Evolutionary conservation across 306 rosid species (phyloP), one percentile per base, ranked within the genome.

Genomic region (Morella rubra): DNA sequence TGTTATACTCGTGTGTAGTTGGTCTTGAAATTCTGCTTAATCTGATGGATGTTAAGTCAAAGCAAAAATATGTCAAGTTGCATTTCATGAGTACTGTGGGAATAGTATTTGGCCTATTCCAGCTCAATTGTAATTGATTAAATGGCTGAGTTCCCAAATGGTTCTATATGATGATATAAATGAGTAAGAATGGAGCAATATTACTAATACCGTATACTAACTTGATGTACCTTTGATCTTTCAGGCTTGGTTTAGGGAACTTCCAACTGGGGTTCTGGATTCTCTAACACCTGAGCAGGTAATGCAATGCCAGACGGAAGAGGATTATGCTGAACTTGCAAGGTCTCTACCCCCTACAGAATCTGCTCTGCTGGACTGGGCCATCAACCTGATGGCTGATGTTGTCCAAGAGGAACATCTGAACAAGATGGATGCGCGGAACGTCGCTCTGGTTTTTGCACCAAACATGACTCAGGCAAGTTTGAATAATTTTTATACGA

Each of bases 401-500:
- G 97, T 94, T 76, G 98, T 87, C 64, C 82, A 87, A 70, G 86
- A 85, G 18, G 96, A 91, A 84, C 78, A 89, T 81, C 76, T 89
- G 45, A 91, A 94, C 89, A 94, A 90, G 88, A 94, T 91, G 98
- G 92, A 90, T 13, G 97, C 90, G 3, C 91, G 85, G 76, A 94
- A 94, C 72, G 80, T 94, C 13, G 97, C 97, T 76, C 87, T 90
- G 97, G 96, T 94, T 90, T 94, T 94, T 80, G 97, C 98, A 7
- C 98, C 98, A 22, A 94, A 94, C 86, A 94, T 94, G 98, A 94
- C 98, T 85, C 90, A 89, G 91, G 98, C 90, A 42, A 71, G 85
- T 80, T 52, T 72, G 54, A 22, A 74, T 65, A 44, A 18, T 69
- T 32, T 32, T 32, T 32, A 32, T 3, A 32, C 37, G 3, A 32